phyloP scores from a whole-genome alignment of 306 rosid genomes.

The Vigna radiata region DNA sequence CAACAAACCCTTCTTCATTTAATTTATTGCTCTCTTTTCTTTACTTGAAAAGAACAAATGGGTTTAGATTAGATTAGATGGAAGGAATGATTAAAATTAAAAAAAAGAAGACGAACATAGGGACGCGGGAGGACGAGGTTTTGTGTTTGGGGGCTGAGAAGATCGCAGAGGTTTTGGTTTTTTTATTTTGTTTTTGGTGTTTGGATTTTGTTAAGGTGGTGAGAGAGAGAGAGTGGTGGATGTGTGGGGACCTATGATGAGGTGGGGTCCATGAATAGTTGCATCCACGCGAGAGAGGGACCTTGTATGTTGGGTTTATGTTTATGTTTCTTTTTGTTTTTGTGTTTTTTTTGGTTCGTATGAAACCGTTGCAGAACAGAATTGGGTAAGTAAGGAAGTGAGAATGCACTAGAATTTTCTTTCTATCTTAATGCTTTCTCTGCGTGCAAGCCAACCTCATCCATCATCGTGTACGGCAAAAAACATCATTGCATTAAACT shows the following conservation, averaged over 20 bases:
- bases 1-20: neutral
- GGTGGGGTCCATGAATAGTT: conserved; percentile 65
- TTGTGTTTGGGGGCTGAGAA: conserved; percentile 47
- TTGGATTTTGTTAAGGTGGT: neutral
- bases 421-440: conserved; percentile 52
- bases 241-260: conserved; percentile 42
- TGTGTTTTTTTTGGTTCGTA: conserved; percentile 29
- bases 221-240: conserved; percentile 18
- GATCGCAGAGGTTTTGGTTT: conserved; percentile 18
- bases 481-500: conserved; percentile 43
- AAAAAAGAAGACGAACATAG: conserved; percentile 3
- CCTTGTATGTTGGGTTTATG: conserved; percentile 41
- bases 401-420: conserved; percentile 51
- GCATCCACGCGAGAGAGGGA: conserved; percentile 74
- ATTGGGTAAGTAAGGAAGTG: neutral
- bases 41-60: too few species aligned
- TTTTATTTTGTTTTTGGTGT: too few species aligned
- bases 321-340: neutral
- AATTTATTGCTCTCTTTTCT: too few species aligned
- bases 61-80: neutral
- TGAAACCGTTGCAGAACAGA: conserved; percentile 67
- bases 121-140: conserved; percentile 50
- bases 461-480: conserved; percentile 60
- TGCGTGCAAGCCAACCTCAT: conserved; percentile 74
- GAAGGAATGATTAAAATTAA: neutral